Evolutionary conservation across 1,139 yeast genomes (phyloP).

Genomic region (Barnettozyma hawaiiensis): DNA sequence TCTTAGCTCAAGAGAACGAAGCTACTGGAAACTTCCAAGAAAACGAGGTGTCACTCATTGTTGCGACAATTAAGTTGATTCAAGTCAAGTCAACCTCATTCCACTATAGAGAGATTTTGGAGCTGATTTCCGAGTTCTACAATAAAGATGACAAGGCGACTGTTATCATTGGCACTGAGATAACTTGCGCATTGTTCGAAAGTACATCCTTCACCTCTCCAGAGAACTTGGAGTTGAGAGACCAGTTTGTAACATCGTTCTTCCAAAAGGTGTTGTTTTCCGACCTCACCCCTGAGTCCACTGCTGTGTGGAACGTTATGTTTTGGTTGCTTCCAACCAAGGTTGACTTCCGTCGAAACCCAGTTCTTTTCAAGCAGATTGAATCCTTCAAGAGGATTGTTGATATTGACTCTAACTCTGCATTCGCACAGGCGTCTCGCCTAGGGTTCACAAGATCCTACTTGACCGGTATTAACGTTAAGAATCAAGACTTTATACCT

Average conservation of each 20-base stretch:
- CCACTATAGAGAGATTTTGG: conserved; percentile 41
- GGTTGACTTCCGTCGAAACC: conserved; percentile 62
- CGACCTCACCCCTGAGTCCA: conserved; percentile 72
- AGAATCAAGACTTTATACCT: conserved; percentile 45
- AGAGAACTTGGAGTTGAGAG: conserved; percentile 36
- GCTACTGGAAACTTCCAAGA: conserved; percentile 56
- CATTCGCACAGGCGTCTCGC: conserved; percentile 62
- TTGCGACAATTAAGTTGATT: conserved; percentile 41
- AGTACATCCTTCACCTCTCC: conserved; percentile 38
- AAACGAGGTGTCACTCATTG: conserved; percentile 50
- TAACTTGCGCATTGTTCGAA: conserved; percentile 51
- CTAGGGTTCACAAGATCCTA: conserved; percentile 52
- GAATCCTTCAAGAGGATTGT: conserved; percentile 39
- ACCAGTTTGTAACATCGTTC: conserved; percentile 40
- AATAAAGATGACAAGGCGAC: conserved; percentile 58
- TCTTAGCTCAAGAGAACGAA: conserved; percentile 64
- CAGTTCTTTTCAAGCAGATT: conserved; percentile 44
- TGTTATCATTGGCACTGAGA: conserved; percentile 58
- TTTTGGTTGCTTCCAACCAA: conserved; percentile 70
- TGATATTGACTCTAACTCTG: conserved; percentile 52
- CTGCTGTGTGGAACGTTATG: conserved; percentile 71
- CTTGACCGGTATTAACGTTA: conserved; percentile 54
- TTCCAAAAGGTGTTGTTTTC: conserved; percentile 44
- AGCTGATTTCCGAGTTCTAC: conserved; percentile 46
- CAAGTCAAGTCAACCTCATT: conserved; percentile 39